Evolutionary conservation across 768 basidiomycete genomes (phyloP).

Genomic region (Tricholoma bakamatsutake): DNA sequence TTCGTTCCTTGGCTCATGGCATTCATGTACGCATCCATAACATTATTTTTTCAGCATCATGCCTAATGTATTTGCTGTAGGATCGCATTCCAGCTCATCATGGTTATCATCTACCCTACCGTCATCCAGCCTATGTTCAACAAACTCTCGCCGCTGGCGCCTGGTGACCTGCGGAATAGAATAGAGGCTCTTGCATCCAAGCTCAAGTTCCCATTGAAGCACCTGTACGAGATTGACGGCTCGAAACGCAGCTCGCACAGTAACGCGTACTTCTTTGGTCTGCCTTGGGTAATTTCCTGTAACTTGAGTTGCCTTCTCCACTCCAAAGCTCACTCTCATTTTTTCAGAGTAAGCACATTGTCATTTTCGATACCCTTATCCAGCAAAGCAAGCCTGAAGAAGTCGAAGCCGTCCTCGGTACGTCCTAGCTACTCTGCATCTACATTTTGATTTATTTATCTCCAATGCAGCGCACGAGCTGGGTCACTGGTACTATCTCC

Average conservation of each 20-base stretch:
- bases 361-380: slow-evolving; percentile 96
- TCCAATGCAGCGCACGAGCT: slow-evolving; percentile 73
- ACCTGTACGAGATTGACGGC: slow-evolving; percentile 96
- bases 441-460: not conserved
- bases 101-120: slow-evolving; percentile 79
- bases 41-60: not conserved
- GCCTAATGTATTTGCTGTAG: slow-evolving; percentile 30
- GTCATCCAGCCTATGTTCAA: slow-evolving; percentile 97
- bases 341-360: slow-evolving; percentile 81
- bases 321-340: not conserved
- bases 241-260: slow-evolving; percentile 90
- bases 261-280: slow-evolving; percentile 98
- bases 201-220: slow-evolving; percentile 90
- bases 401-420: slow-evolving; percentile 91
- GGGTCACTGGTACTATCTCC: slow-evolving; percentile 92
- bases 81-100: slow-evolving; percentile 73
- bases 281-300: slow-evolving; percentile 70
- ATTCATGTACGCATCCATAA: slow-evolving; percentile 62
- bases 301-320: not conserved
- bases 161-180: slow-evolving; percentile 69
- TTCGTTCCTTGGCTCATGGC: slow-evolving; percentile 94
- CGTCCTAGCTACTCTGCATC: slow-evolving; percentile 8
- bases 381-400: slow-evolving; percentile 86
- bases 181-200: slow-evolving; percentile 74
- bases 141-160: slow-evolving; percentile 82